Evolutionary conservation across 345 rosid species (phyloP), one percentile per base, ranked within the genome.

Genomic region (Hibiscus syriacus): DNA sequence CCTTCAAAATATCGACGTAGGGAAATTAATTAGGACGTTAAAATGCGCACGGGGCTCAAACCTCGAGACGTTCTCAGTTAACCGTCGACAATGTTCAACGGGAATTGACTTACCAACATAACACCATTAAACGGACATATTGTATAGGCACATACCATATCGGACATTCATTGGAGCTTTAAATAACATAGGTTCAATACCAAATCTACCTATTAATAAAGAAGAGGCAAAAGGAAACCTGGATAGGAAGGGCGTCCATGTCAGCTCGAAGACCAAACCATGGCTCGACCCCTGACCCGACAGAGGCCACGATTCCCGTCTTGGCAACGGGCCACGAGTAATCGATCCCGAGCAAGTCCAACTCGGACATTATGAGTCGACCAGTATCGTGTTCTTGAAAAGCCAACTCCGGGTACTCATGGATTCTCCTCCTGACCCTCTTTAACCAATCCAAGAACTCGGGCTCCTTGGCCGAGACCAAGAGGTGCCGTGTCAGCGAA

Each of bases 191-290:
- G 4, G 6, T 34, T 34, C 38, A 34, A 34, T 7, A 34, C 10
- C 6, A 34, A 6, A 34, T 34, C 10, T 34, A 34, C 38, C 9
- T 34, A 41, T 4, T 41, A 10, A 10, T 41, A 45, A 45, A 45
- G 1, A 12, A 12, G 12, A 45, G 17, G 13, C 3, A 60, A 23
- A 43, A 14, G 12, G 14, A 39, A 43, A 88, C 92, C 90, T 89
- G 88, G 50, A 86, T 52, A 0, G 90, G 92, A 62, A 89, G 90
- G 63, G 88, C 90, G 72, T 89, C 96, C 90, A 86, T 89, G 76
- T 89, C 92, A 39, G 87, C 90, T 68, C 92, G 77, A 49, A 86
- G 88, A 68, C 81, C 78, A 4, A 89, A 83, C 84, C 6, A 63
- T 14, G 95, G 92, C 67, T 78, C 63, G 0, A 62, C 68, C 9